Conservation (phyloP, 1,284 basidiomycete genomes). For the Trametes sp. region DNA sequence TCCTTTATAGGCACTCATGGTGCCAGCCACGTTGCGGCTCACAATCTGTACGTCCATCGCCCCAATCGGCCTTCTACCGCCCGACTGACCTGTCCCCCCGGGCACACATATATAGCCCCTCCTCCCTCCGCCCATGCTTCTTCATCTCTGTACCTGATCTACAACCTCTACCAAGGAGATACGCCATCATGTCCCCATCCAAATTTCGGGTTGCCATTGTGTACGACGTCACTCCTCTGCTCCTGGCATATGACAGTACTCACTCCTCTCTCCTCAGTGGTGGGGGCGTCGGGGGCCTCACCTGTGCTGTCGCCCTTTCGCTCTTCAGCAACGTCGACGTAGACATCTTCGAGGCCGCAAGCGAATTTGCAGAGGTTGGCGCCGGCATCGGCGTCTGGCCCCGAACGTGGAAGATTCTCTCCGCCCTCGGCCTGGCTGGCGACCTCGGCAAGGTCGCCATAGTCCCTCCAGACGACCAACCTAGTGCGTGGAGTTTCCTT, state of each 20-base stretch:
- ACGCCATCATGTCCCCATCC: slow-evolving; percentile 22
- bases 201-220: slow-evolving; percentile 43
- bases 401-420: slow-evolving; percentile 44
- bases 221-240: slow-evolving; percentile 26
- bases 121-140: slow-evolving; percentile 11
- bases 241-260: not conserved
- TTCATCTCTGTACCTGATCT: slow-evolving; percentile 16
- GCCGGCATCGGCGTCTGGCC: slow-evolving; percentile 49
- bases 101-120: slow-evolving; percentile 17
- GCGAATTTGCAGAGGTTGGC: slow-evolving; percentile 45
- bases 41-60: slow-evolving; percentile 11
- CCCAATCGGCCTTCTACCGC: slow-evolving; percentile 14
- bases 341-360: slow-evolving; percentile 49
- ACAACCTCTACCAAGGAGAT: not conserved
- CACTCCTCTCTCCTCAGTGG: slow-evolving; percentile 35
- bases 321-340: slow-evolving; percentile 43
- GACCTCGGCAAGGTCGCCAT: slow-evolving; percentile 37
- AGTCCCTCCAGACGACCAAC: slow-evolving; percentile 33
- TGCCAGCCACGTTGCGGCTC: not conserved
- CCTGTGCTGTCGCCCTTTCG: slow-evolving; percentile 47
- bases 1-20: not conserved
- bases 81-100: not conserved
- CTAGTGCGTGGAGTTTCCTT: slow-evolving; percentile 25
- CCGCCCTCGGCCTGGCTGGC: slow-evolving; percentile 41
- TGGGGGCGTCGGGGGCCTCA: slow-evolving; percentile 50